Evolutionary conservation across 2,329 filamentous ascomycete genomes (phyloP).

Genomic region (Pseudogymnoascus sp.): DNA sequence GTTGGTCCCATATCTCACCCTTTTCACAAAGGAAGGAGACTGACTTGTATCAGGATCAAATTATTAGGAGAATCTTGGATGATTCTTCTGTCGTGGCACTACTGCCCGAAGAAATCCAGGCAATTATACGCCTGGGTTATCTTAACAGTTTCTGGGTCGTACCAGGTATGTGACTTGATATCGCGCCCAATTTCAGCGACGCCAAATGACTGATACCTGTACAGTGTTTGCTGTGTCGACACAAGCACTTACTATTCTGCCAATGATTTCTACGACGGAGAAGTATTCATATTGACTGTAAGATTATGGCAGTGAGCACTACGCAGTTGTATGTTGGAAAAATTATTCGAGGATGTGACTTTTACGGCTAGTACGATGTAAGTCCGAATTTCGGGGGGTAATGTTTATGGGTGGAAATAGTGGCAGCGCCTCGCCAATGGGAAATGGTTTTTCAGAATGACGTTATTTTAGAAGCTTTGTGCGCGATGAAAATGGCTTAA

Average conservation of each 20-base stretch:
- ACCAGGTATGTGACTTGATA: conserved; percentile 14
- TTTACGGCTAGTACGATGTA: not conserved
- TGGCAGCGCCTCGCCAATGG: not conserved
- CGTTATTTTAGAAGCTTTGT: not conserved
- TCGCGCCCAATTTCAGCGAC: not conserved
- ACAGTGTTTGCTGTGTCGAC: conserved; percentile 11
- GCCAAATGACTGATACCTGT: not conserved
- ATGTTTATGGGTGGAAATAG: not conserved
- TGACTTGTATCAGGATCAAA: conserved; percentile 9
- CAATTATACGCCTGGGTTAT: conserved; percentile 14
- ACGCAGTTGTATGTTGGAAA: not conserved
- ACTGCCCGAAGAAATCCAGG: conserved; percentile 11
- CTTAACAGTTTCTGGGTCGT: conserved; percentile 18
- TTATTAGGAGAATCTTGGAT: conserved; percentile 16
- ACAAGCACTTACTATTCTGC: conserved; percentile 16
- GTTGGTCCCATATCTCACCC: conserved; percentile 9
- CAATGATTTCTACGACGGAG: conserved; percentile 15
- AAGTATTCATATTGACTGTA: conserved; percentile 9
- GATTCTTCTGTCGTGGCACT: conserved; percentile 16
- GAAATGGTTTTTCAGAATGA: not conserved
- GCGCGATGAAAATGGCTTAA: not conserved
- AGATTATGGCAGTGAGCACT: not conserved
- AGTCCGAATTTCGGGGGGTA: not conserved
- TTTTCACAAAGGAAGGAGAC: not conserved
- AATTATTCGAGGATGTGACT: not conserved